These are phyloP conservation scores for Salvia miltiorrhiza DNA, from an alignment of 257 asterid genomes.

Conservation along the genomic window DNA sequence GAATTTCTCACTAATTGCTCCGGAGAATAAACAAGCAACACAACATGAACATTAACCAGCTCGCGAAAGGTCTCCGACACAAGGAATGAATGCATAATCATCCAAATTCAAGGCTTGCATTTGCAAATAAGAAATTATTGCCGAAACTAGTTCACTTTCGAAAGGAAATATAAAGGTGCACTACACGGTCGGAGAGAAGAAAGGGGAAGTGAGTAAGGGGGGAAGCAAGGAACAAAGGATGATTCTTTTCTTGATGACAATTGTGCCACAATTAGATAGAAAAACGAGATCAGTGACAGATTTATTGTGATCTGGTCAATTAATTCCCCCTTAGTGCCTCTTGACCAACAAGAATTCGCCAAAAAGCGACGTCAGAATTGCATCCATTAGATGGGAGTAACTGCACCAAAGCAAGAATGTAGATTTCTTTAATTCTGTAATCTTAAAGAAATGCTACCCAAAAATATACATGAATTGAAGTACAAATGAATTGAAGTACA, in stretches of 20 bases:
- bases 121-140: neutral
- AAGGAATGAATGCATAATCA: neutral
- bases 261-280: neutral
- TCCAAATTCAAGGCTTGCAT: neutral
- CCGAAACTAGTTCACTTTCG: conserved; percentile 3
- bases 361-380: neutral
- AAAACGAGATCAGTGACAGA: neutral
- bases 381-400: neutral
- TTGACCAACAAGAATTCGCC: conserved; percentile 6
- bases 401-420: conserved; percentile 12
- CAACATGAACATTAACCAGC: neutral
- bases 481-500: neutral
- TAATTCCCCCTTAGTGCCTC: neutral
- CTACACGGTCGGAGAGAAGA: neutral
- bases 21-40: no score
- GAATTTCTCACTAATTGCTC: neutral
- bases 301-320: conserved; percentile 5
- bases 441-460: neutral
- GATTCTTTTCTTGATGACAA: neutral
- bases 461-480: neutral
- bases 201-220: neutral
- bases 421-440: neutral
- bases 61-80: neutral
- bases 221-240: neutral
- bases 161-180: neutral